Percentiles rank a stretch among this genome's conserved stretches.
These are phyloP conservation scores for Trapa incisa DNA, from an alignment of 345 rosid species.

Conservation along the genomic window DNA sequence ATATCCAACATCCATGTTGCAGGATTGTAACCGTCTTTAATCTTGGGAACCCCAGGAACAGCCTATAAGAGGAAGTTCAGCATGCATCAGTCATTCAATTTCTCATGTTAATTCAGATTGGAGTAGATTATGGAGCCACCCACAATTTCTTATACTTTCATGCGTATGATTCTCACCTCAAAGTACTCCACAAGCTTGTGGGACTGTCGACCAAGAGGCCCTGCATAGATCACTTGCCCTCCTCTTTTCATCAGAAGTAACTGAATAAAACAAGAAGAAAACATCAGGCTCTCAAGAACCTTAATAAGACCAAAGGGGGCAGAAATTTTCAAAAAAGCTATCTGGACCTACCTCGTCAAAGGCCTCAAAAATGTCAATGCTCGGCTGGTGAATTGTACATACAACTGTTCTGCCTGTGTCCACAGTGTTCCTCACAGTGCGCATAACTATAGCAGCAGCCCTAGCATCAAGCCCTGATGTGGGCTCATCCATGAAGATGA, in stretches of 20 bases:
- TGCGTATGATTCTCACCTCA: slow-evolving; percentile 12
- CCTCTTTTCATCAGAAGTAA: slow-evolving; percentile 28
- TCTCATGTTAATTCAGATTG: not conserved
- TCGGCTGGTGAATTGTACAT: slow-evolving; percentile 20
- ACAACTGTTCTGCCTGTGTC: slow-evolving; percentile 19
- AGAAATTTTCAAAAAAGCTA: not conserved
- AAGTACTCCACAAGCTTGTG: slow-evolving; percentile 22
- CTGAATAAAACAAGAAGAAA: slow-evolving; percentile 11
- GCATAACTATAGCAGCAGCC: slow-evolving; percentile 22
- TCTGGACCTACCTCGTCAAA: slow-evolving; percentile 13
- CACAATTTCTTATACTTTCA: not conserved
- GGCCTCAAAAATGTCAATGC: slow-evolving; percentile 21
- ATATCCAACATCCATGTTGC: slow-evolving; percentile 51
- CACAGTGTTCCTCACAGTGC: slow-evolving; percentile 18
- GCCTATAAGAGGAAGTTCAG: slow-evolving; percentile 13
- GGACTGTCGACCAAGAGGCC: slow-evolving; percentile 24
- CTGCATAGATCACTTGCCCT: slow-evolving; percentile 24
- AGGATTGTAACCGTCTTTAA: slow-evolving; percentile 33
- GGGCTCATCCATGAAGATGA: slow-evolving; percentile 20
- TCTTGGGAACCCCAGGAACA: slow-evolving; percentile 25
- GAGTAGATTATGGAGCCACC: not conserved
- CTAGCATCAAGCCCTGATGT: slow-evolving; percentile 21
- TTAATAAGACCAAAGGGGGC: not conserved
- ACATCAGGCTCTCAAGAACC: not conserved
- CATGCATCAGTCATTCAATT: not conserved